Conservation (phyloP, 345 rosid species). For the Anacardium occidentale region DNA sequence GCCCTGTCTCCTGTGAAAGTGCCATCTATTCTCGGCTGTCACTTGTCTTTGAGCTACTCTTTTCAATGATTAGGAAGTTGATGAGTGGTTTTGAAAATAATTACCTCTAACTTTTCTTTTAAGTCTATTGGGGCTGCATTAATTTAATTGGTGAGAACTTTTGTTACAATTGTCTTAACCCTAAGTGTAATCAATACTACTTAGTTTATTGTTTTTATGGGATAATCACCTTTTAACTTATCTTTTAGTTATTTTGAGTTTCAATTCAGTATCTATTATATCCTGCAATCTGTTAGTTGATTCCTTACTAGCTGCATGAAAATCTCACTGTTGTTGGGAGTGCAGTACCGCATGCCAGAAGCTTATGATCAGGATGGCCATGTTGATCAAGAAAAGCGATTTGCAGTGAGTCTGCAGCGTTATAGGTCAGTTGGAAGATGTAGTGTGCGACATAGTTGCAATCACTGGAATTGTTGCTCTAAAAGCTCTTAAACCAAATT, state of each 20-base stretch:
- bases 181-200: too few species aligned
- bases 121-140: too few species aligned
- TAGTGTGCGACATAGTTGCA: neutral
- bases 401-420: slow-evolving; percentile 86
- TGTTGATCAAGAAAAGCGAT: slow-evolving; percentile 92
- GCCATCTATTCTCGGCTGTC: too few species aligned
- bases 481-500: slow-evolving; percentile 2
- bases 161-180: too few species aligned
- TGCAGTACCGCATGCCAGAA: slow-evolving; percentile 93
- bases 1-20: too few species aligned
- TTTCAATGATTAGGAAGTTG: too few species aligned
- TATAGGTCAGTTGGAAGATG: slow-evolving; percentile 52
- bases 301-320: slow-evolving; percentile 10
- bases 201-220: too few species aligned
- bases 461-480: slow-evolving; percentile 1
- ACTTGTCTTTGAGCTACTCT: too few species aligned
- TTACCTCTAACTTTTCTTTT: too few species aligned
- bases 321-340: slow-evolving; percentile 16
- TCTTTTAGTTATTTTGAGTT: neutral
- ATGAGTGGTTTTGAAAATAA: too few species aligned
- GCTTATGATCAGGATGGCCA: slow-evolving; percentile 89
- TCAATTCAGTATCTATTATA: neutral
- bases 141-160: too few species aligned
- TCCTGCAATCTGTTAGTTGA: neutral
- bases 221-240: too few species aligned